phyloP scores from a whole-genome alignment of 1,284 basidiomycete species.

The Leccinum pseudoinsigne region DNA sequence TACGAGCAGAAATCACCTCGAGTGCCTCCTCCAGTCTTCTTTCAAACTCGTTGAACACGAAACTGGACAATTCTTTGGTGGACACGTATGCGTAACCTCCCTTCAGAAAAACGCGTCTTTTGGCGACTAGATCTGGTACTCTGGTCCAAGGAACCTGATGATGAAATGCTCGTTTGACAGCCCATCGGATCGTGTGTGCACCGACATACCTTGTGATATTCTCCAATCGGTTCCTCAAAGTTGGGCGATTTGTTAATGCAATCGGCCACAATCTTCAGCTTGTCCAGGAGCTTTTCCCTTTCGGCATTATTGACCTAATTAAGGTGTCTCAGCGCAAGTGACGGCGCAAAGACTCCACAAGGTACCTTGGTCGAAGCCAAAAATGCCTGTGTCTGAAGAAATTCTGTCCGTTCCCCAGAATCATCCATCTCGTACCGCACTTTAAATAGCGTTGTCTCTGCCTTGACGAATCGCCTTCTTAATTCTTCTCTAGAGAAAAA shows the following conservation, averaged over 20 bases:
- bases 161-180: neutral
- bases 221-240: conserved; percentile 17
- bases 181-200: neutral
- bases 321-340: conserved; percentile 7
- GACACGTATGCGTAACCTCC: conserved; percentile 93
- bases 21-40: conserved; percentile 75
- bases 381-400: conserved; percentile 61
- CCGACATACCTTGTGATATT: conserved; percentile 66
- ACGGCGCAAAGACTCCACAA: conserved; percentile 11
- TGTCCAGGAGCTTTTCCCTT: conserved; percentile 47
- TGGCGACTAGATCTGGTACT: conserved; percentile 91
- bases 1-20: conserved; percentile 53
- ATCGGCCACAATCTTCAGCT: conserved; percentile 48
- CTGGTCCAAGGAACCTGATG: conserved; percentile 78
- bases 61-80: conserved; percentile 77
- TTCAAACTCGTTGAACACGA: conserved; percentile 90
- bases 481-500: conserved; percentile 77
- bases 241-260: conserved; percentile 4
- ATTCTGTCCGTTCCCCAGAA: conserved; percentile 60
- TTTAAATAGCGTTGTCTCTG: conserved; percentile 85
- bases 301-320: conserved; percentile 62
- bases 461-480: conserved; percentile 85
- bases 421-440: conserved; percentile 82
- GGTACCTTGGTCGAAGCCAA: conserved; percentile 74
- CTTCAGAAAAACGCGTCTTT: conserved; percentile 79